Conservation (phyloP, 441 rosid species). For the Adansonia gregorii region DNA sequence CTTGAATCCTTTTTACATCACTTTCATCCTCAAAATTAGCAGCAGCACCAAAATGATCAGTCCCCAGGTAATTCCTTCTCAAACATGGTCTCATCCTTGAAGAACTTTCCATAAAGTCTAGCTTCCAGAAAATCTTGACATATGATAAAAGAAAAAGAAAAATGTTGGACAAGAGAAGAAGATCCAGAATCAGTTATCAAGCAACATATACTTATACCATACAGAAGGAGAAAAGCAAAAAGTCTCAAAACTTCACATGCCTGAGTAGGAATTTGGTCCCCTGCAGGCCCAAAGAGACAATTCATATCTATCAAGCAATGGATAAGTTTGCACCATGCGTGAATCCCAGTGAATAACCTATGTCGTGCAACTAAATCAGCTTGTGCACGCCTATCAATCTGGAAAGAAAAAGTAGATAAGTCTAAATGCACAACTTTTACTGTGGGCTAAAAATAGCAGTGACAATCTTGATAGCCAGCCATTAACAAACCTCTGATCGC, state of each 20-base stretch:
- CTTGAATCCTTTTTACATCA: constrained; percentile 48
- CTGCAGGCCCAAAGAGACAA: constrained; percentile 87
- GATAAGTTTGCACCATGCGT: constrained; percentile 92
- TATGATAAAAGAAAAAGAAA: constrained; percentile 28
- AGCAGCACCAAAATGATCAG: constrained; percentile 95
- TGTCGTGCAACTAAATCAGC: constrained; percentile 68
- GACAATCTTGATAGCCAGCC: constrained; percentile 33
- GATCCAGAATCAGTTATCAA: constrained; percentile 13
- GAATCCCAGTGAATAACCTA: constrained; percentile 69
- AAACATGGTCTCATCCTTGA: constrained; percentile 93
- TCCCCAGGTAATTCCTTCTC: constrained; percentile 83
- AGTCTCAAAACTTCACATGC: constrained; percentile 54
- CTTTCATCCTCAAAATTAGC: constrained; percentile 79
- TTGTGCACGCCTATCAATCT: constrained; percentile 95
- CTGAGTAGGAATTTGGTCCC: constrained; percentile 60
- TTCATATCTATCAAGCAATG: constrained; percentile 84
- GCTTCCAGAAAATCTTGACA: constrained; percentile 93
- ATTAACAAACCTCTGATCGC: constrained; percentile 83
- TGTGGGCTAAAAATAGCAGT: constrained; percentile 25
- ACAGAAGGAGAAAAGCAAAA: constrained; percentile 3
- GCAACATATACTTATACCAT: constrained; percentile 21
- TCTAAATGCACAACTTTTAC: constrained; percentile 22
- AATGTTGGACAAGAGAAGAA: constrained; percentile 21
- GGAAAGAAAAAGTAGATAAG: constrained; percentile 35
- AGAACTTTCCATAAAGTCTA: constrained; percentile 94